Percentiles rank a stretch among this genome's conserved stretches.
phyloP scores from a whole-genome alignment of 1,284 basidiomycete species.

The Boletus holoroseus region DNA sequence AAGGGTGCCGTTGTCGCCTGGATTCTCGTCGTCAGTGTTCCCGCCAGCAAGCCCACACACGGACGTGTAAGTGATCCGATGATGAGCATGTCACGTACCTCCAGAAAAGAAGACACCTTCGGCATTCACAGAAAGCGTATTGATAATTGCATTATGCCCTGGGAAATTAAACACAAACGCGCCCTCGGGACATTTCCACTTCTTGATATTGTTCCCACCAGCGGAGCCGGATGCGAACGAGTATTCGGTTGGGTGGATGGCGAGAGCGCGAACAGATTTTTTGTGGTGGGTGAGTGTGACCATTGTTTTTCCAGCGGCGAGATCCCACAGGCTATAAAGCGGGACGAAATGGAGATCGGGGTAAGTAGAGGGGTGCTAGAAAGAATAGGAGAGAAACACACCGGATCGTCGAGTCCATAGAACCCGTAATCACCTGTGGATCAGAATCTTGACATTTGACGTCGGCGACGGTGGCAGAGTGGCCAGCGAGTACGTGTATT shows the following conservation, averaged over 20 bases:
- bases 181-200: constrained; percentile 98
- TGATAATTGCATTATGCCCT: constrained; percentile 96
- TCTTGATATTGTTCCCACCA: constrained; percentile 98
- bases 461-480: constrained; percentile 90
- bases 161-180: constrained; percentile 92
- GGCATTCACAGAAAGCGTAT: constrained; percentile 88
- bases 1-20: constrained; percentile 85
- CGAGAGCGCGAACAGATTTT: constrained; percentile 91
- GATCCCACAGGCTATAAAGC: constrained; percentile 83
- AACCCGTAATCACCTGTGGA: constrained; percentile 95
- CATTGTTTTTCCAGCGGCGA: constrained; percentile 97
- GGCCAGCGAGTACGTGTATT: constrained; percentile 89
- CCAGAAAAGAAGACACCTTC: constrained; percentile 98
- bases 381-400: constrained; percentile 33
- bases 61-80: background rate
- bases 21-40: background rate
- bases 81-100: constrained; percentile 41
- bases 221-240: constrained; percentile 92
- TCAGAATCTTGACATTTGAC: constrained; percentile 95
- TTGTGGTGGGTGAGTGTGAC: constrained; percentile 97
- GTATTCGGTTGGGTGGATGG: constrained; percentile 94
- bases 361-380: background rate
- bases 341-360: background rate
- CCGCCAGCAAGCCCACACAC: background rate
- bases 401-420: constrained; percentile 96